phyloP scores from a whole-genome alignment of 352 stramenopile genomes.

The Globisporangium polare region DNA sequence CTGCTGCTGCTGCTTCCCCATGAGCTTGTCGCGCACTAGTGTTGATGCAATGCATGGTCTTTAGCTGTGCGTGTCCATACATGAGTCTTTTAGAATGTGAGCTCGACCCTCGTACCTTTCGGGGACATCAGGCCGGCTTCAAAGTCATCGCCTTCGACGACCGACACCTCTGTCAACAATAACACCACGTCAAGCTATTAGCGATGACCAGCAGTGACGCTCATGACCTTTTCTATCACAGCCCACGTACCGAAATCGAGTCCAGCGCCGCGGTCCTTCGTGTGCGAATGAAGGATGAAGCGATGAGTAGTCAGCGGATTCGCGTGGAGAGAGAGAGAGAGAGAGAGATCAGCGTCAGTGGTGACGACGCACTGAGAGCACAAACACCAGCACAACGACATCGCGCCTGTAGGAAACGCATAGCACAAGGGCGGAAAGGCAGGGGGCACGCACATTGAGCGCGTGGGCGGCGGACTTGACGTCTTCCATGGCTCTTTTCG shows the following conservation, averaged over 20 bases:
- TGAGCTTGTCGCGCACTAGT: constrained; percentile 52
- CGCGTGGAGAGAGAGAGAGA: not conserved
- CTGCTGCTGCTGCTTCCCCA: constrained; percentile 42
- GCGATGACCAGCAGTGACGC: not conserved
- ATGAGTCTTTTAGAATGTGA: not conserved
- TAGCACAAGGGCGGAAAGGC: not conserved
- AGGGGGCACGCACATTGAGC: constrained; percentile 31
- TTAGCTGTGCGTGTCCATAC: not conserved
- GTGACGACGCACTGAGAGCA: not conserved
- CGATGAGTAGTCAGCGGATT: not conserved
- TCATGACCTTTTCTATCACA: not conserved
- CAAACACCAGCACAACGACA: not conserved
- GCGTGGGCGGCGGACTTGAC: constrained; percentile 36
- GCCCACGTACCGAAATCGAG: constrained; percentile 66
- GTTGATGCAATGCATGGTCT: not conserved
- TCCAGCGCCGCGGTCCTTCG: constrained; percentile 56
- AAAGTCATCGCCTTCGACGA: constrained; percentile 65
- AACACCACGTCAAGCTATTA: not conserved
- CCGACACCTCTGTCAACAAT: constrained; percentile 56
- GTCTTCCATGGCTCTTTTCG: constrained; percentile 28
- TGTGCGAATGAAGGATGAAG: not conserved
- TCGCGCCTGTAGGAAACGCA: not conserved
- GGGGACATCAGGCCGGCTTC: constrained; percentile 74
- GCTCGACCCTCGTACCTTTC: constrained; percentile 32
- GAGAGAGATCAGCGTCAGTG: not conserved